Evolutionary conservation across 2,329 filamentous ascomycete genomes (phyloP).

Genomic region (Penicillium hesseltinei): DNA sequence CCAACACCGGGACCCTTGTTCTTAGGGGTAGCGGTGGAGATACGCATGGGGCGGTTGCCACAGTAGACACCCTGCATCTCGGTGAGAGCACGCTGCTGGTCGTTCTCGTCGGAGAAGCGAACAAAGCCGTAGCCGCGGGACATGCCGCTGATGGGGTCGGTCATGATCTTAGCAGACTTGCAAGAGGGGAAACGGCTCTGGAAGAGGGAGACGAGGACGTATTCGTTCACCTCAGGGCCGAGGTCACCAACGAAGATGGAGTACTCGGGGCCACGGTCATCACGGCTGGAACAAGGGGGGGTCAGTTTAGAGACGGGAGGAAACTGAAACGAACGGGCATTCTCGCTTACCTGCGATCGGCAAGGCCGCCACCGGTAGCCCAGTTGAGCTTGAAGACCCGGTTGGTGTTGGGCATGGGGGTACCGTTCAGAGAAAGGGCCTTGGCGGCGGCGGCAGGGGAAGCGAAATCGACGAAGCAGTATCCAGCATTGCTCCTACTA

Average conservation of each 20-base stretch:
- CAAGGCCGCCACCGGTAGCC: slow-evolving; percentile 93
- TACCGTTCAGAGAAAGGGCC: slow-evolving; percentile 85
- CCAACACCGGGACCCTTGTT: slow-evolving; percentile 65
- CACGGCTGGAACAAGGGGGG: slow-evolving; percentile 54
- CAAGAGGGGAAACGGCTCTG: slow-evolving; percentile 93
- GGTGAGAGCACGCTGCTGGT: slow-evolving; percentile 90
- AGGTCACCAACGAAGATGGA: slow-evolving; percentile 98
- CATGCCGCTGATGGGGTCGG: slow-evolving; percentile 95
- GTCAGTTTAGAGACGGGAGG: neutral
- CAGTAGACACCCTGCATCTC: slow-evolving; percentile 99
- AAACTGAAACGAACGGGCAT: neutral
- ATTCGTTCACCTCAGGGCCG: slow-evolving; percentile 97
- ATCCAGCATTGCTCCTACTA: slow-evolving; percentile 81
- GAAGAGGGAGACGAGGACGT: slow-evolving; percentile 94
- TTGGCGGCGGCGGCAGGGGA: slow-evolving; percentile 82
- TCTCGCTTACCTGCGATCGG: slow-evolving; percentile 74
- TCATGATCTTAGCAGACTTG: slow-evolving; percentile 99
- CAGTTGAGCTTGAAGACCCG: slow-evolving; percentile 99
- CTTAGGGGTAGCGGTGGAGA: slow-evolving; percentile 96
- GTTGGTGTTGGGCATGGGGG: slow-evolving; percentile 85
- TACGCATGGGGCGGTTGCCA: slow-evolving; percentile 97
- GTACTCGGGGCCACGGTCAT: slow-evolving; percentile 93
- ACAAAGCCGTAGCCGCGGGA: slow-evolving; percentile 98
- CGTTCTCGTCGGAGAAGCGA: slow-evolving; percentile 89
- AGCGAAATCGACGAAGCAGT: slow-evolving; percentile 95